A percentile compares a stretch with the other conserved stretches of the same genome.
These are phyloP conservation scores for Candida silvatica DNA, from an alignment of 805 yeast species.

Conservation along the genomic window DNA sequence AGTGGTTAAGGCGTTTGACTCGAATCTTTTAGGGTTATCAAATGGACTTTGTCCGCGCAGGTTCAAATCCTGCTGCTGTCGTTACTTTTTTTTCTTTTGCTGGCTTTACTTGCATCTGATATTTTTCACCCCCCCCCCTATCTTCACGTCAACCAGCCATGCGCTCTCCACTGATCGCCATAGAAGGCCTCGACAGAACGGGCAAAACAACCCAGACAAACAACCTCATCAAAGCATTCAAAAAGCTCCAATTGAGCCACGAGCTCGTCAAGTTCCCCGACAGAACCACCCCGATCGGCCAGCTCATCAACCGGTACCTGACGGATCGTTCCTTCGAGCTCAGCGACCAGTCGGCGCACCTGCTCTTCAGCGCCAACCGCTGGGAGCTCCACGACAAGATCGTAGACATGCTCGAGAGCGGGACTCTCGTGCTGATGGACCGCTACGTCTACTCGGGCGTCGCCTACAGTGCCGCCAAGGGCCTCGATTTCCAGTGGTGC, in stretches of 20 bases:
- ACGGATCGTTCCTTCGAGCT: slow-evolving; percentile 39
- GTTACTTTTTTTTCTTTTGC: slow-evolving; percentile 28
- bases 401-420: slow-evolving; percentile 40
- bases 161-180: slow-evolving; percentile 68
- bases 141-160: too few species aligned
- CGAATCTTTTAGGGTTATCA: slow-evolving; percentile 23
- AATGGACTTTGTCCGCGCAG: slow-evolving; percentile 58
- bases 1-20: slow-evolving; percentile 33
- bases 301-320: slow-evolving; percentile 66
- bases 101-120: too few species aligned
- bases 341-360: slow-evolving; percentile 76
- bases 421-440: slow-evolving; percentile 55
- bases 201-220: slow-evolving; percentile 86
- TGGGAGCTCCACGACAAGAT: slow-evolving; percentile 72
- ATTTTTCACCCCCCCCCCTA: background rate
- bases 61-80: slow-evolving; percentile 60
- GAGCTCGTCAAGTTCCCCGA: slow-evolving; percentile 78
- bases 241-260: slow-evolving; percentile 25
- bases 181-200: slow-evolving; percentile 92
- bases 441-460: slow-evolving; percentile 90
- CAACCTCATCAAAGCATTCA: slow-evolving; percentile 24
- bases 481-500: slow-evolving; percentile 70
- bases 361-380: slow-evolving; percentile 85
- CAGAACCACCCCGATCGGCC: slow-evolving; percentile 74
- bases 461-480: slow-evolving; percentile 87